phyloP scores from a whole-genome alignment of 345 rosid species.

The Euclidium syriacum region DNA sequence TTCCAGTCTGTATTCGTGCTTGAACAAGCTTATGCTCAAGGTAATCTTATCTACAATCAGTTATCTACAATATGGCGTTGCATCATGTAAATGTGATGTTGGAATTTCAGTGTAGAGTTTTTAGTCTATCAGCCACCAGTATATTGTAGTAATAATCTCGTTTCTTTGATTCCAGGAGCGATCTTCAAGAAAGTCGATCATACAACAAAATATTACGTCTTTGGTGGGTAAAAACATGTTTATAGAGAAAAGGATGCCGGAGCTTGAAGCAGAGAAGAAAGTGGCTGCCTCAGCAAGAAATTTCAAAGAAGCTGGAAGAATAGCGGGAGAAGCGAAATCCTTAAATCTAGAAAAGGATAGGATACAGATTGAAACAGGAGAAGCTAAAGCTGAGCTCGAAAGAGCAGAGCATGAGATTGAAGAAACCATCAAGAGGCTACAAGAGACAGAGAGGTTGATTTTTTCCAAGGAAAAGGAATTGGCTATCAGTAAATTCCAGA shows the following conservation, averaged over 20 bases:
- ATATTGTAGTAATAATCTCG: not conserved
- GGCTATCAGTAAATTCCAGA: constrained; percentile 68
- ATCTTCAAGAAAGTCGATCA: constrained; percentile 74
- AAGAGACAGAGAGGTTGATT: constrained; percentile 57
- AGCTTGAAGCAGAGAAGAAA: constrained; percentile 87
- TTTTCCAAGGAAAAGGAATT: constrained; percentile 64
- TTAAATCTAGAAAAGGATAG: constrained; percentile 61
- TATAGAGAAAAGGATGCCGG: constrained; percentile 76
- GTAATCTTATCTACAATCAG: not conserved
- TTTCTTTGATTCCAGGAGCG: constrained; percentile 44
- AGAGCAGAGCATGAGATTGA: constrained; percentile 55
- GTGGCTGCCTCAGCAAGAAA: constrained; percentile 81
- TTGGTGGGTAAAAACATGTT: constrained; percentile 61
- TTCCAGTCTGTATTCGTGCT: not conserved
- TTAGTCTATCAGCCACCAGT: not conserved
- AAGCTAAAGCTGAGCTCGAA: constrained; percentile 42
- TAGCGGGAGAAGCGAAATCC: constrained; percentile 88
- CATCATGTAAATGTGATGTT: not conserved
- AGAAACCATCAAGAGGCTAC: constrained; percentile 50
- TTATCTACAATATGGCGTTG: not conserved
- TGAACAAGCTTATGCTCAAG: not conserved
- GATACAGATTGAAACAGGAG: constrained; percentile 50
- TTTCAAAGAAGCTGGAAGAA: constrained; percentile 88
- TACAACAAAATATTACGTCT: constrained; percentile 69
- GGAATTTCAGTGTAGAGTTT: not conserved